Base-by-base conservation (phyloP, 768 basidiomycete genomes). In the Sporobolomyces phaffii region DNA sequence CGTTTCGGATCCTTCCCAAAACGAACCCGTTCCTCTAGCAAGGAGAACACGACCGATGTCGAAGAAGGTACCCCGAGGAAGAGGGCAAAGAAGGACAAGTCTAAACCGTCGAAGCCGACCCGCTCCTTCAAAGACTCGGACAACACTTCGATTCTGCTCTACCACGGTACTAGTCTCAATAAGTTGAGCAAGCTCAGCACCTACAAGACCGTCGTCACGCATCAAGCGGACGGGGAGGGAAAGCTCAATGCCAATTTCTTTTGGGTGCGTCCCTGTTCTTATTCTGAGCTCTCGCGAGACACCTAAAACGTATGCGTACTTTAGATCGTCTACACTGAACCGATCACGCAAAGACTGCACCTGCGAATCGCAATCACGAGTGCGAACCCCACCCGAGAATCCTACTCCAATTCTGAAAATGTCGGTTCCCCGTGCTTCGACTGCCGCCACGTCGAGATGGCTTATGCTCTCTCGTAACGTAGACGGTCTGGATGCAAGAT, bases 401-500 rank as follows among this genome's bases (percentile, higher is more conserved):
- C 36, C n/a, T 38, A 13, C 6, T 11, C 18, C 3, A 34, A 22
- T 3, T 4, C 52, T 53, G 52, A 53, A 33, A 53, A 53, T n/a
- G 52, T 53, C 4, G 5, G 52, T 36, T 10, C 20, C n/a, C 20
- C 44, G 10, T 20, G 7, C n/a, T 10, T 45, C 40, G 11, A 11
- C 40, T 41, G 40, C 40, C 11, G 40, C 44, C 34, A 22, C n/a
- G 14, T 20, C 10, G 38, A 17, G 38, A 38, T 38, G 38, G 9
- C 38, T 38, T 9, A 9, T 17, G 38, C 17, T 38, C 38, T 38
- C 10, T 38, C 38, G 38, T 38, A 17, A 38, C 38, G 20, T 20
- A 53, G 52, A 10, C n/a, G 7, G 36, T 53, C 52, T 53, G 52
- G 52, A n/a, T 38, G 2, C 52, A 53, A 53, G 52, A 53, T 24